Base-by-base conservation (phyloP, 345 rosid genomes). In the Kernera saxatilis region DNA sequence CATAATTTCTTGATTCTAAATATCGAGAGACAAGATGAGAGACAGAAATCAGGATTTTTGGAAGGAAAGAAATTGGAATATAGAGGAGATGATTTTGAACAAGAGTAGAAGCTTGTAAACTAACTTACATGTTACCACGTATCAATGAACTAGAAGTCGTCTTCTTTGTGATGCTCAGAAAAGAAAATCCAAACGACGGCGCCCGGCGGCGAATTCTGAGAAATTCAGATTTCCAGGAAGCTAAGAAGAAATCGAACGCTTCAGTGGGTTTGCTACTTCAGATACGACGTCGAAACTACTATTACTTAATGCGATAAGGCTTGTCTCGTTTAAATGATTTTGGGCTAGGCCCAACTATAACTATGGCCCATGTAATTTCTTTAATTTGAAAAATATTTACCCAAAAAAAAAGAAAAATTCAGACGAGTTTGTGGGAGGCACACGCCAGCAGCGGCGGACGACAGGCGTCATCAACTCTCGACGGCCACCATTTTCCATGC, bases 391-490 rank as follows among this genome's bases (percentile, higher is more conserved):
- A n/a, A n/a, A n/a, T n/a, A n/a, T n/a, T n/a, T n/a, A n/a, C n/a
- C n/a, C n/a, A n/a, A n/a, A n/a, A n/a, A n/a, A n/a, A n/a, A n/a
- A n/a, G n/a, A n/a, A n/a, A n/a, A n/a, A n/a, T n/a, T n/a, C n/a
- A n/a, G n/a, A n/a, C 0, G 55, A 43, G 35, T 32, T 10, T 69
- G 68, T 71, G 68, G 69, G 44, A 21, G 52, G 26, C 75, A 71
- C 75, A 71, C 61, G 69, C 69, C 69, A 40, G 62, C 69, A 10
- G 41, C 41, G 9, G 8, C 67, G 44, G 26, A 51, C 4, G 59
- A 49, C 8, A 21, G 18, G 21, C 62, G 53, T 40, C 52, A 71
- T 11, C 33, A 52, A n/a, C 25, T 23, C 43, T 29, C 36, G 35
- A 29, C 39, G 11, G 19, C n/a, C n/a, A 17, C 14, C 54, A 35